phyloP scores from a whole-genome alignment of 192 early-diverging fungal species.

The Umbelopsis sp. region DNA sequence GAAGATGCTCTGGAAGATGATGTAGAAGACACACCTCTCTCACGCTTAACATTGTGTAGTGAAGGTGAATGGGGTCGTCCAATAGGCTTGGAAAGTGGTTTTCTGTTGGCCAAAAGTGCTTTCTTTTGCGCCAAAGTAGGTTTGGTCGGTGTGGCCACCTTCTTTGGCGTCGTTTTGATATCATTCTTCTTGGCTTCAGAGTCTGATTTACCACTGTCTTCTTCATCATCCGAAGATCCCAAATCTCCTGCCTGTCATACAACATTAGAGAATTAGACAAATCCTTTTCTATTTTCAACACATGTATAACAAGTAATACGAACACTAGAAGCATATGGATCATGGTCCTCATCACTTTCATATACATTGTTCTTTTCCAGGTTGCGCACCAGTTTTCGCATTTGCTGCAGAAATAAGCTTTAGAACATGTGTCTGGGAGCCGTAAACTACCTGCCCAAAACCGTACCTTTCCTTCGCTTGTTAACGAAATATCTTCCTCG shows the following conservation, averaged over 20 bases:
- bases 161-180: constrained; percentile 21
- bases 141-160: constrained; percentile 21
- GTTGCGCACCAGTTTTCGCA: constrained; percentile 68
- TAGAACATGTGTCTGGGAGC: constrained; percentile 30
- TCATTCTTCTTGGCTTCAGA: constrained; percentile 25
- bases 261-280: neutral
- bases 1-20: constrained; percentile 9
- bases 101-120: constrained; percentile 21
- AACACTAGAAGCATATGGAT: constrained; percentile 60
- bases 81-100: constrained; percentile 38
- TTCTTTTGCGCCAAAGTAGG: constrained; percentile 31
- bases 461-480: constrained; percentile 43
- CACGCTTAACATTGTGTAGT: constrained; percentile 29
- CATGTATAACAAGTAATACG: constrained; percentile 22
- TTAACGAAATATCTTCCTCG: constrained; percentile 38
- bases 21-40: neutral
- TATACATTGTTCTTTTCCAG: constrained; percentile 65
- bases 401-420: constrained; percentile 31
- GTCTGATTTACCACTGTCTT: constrained; percentile 24
- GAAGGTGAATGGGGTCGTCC: constrained; percentile 39
- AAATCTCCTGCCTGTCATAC: constrained; percentile 26
- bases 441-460: constrained; percentile 33
- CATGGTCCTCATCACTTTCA: constrained; percentile 61
- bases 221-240: constrained; percentile 24
- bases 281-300: too few species aligned